Base-by-base conservation (phyloP, 164 flowering plant species). In the Kingdonia uniflora region DNA sequence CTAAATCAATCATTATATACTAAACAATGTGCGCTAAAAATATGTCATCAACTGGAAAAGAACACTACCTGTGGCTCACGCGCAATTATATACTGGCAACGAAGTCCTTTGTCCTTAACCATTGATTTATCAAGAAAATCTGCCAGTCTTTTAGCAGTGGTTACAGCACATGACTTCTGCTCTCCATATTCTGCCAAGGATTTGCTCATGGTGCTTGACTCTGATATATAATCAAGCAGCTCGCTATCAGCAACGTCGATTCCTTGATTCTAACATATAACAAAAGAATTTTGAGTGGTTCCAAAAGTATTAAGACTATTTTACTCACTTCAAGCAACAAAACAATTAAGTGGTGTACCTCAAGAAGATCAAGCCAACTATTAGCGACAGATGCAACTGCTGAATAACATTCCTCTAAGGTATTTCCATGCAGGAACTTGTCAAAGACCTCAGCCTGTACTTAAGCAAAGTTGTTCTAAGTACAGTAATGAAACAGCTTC, bases 131-230 rank as follows among this genome's bases (percentile, higher is more conserved):
- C 99, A 58, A 94, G 96, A 76, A 94, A 94, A 72, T 94, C 85
- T 65, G 97, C 92, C 55, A 94, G 85, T 23, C 99, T 85, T 55
- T 67, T 87, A 10, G 99, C 99, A 45, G 99, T 94, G 59, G 99
- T 94, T 65, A 94, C 95, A 55, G 97, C 96, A 78, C 99, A 94
- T 38, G 99, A 94, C 66, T 89, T 94, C 57, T 94, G 95, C 54
- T 76, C 81, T n/a, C 99, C 99, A 69, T 94, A 94, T 16, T 89
- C 99, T 29, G 68, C 87, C 57, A 94, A 75, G 47, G 99, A 94
- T 74, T 94, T 94, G 76, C 99, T 94, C 99, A 94, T 94, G 49
- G 99, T 94, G 74, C 96, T 94, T 58, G 99, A 94, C 68, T 94
- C 99, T 25, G 99, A 94, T 67, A 94, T 94, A 61, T 85, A 94